Evolutionary conservation across 139 green algal species (phyloP), one percentile per base, ranked within the genome.

Genomic region (Chlorella sorokiniana): DNA sequence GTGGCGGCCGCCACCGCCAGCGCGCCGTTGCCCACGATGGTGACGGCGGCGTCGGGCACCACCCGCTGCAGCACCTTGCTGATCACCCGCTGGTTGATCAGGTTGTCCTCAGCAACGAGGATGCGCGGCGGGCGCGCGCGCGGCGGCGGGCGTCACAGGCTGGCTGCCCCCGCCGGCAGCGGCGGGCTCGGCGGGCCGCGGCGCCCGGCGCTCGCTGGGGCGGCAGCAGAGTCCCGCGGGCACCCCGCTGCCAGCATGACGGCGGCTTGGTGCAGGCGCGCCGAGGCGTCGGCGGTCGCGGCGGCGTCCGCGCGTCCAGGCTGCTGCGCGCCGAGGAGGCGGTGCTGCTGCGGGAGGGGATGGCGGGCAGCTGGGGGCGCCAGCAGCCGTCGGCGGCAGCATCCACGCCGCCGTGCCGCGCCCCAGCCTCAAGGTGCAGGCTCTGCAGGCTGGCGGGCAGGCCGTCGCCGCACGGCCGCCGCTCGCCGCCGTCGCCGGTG

Each of bases 21-120:
- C 31, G 87, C 51, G 33, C 91, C 91, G 56, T 93, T 92, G 82
- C 86, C 83, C 61, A 89, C 91, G 16, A 95, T 85, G 45, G 93
- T 86, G 2, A 90, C 76, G 25, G 62, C 10, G 35, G 75, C 86
- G 45, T 82, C 73, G 6, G 82, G 76, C n/a, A 82, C 63, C 61
- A 94, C 86, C 69, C 86, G 82, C 69, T 89, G 83, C 79, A 94
- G 81, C 71, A 93, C 85, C 54, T 82, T 81, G 20, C 63, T 56
- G 51, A 94, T 81, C 52, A 93, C 90, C 67, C 87, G 88, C 68
- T 92, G 85, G 70, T 94, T 94, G 44, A 94, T 81, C 68, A 91
- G 82, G 82, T 95, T 95, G 86, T 95, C 91, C 67, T 95, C 91
- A 0, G 91, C 91, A 61, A 95, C 86, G 18, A 95, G 78, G 61